phyloP scores from a whole-genome alignment of 768 basidiomycete species.

The Hirschioporus abietinus region DNA sequence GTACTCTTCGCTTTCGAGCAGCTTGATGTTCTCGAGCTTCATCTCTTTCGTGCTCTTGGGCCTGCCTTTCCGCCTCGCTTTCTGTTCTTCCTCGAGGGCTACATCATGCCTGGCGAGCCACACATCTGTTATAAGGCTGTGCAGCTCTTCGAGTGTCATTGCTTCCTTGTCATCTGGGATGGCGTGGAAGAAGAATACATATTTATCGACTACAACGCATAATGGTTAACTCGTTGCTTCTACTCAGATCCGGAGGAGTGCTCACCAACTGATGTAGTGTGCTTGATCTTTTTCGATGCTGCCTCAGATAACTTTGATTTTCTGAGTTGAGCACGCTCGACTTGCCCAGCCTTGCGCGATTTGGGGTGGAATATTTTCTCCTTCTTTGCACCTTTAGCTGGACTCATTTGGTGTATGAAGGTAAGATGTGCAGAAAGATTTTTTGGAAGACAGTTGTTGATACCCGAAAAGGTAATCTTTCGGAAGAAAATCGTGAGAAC shows the following conservation, averaged over 20 bases:
- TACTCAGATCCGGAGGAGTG: slow-evolving; percentile 10
- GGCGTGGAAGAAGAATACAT: slow-evolving; percentile 71
- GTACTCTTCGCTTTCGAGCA: slow-evolving; percentile 67
- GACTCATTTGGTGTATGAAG: not conserved
- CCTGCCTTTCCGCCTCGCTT: slow-evolving; percentile 62
- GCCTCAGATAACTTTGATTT: slow-evolving; percentile 61
- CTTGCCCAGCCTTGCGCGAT: slow-evolving; percentile 78
- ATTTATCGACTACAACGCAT: slow-evolving; percentile 50
- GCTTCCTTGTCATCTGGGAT: slow-evolving; percentile 53
- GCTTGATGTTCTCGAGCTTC: slow-evolving; percentile 65
- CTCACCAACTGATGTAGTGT: slow-evolving; percentile 50
- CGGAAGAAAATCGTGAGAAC: not conserved
- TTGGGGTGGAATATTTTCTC: slow-evolving; percentile 81
- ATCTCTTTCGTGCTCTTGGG: slow-evolving; percentile 66
- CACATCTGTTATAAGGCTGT: slow-evolving; percentile 53
- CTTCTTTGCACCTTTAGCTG: slow-evolving; percentile 36
- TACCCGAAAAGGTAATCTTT: too few relatives aligned
- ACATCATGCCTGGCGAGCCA: slow-evolving; percentile 73
- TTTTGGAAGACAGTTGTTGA: not conserved
- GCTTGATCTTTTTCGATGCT: slow-evolving; percentile 50
- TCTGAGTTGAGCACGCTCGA: slow-evolving; percentile 60
- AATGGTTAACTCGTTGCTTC: slow-evolving; percentile 7
- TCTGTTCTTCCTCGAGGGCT: slow-evolving; percentile 56
- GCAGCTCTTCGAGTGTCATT: slow-evolving; percentile 60
- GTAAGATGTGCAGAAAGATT: not conserved